Conservation (phyloP, 371 early-diverging fungal genomes). For the Basidiobolus meristosporus region DNA sequence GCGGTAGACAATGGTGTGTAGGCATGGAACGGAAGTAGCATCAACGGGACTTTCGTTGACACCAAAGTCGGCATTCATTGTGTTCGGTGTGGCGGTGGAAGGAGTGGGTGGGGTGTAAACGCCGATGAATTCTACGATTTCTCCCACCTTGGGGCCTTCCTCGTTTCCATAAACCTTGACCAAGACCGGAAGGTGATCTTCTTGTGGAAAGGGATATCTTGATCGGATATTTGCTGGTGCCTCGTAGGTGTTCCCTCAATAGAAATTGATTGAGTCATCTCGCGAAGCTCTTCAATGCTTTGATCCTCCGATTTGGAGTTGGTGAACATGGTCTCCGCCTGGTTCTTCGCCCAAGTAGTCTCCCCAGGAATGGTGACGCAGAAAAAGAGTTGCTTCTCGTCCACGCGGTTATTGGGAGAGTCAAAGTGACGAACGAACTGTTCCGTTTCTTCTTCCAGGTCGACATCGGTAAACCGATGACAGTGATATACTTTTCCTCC, state of each 20-base stretch:
- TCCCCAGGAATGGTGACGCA: conserved; percentile 44
- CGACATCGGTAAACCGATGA: no score
- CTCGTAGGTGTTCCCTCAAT: no score
- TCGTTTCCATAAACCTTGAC: conserved; percentile 14
- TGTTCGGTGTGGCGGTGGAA: neutral
- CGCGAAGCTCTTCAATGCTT: no score
- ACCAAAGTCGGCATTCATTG: conserved; percentile 5
- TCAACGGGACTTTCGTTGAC: conserved; percentile 5
- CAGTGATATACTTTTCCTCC: neutral
- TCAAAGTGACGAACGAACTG: conserved; percentile 4
- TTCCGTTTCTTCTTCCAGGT: conserved; percentile 3
- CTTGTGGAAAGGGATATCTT: no score
- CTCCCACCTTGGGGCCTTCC: conserved; percentile 22
- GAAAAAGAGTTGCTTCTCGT: conserved; percentile 20
- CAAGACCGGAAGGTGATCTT: neutral
- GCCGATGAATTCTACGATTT: conserved; percentile 34
- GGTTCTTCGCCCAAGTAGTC: conserved; percentile 16
- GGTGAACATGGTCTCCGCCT: no score
- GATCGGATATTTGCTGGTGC: no score
- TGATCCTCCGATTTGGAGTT: no score
- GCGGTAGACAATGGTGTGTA: conserved; percentile 7
- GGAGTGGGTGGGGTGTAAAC: conserved; percentile 4
- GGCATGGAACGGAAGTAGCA: conserved; percentile 7
- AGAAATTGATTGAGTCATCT: no score
- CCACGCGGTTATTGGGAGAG: conserved; percentile 9